A percentile compares a stretch with the other conserved stretches of the same genome.
phyloP scores from a whole-genome alignment of 306 rosid species.

The Geum urbanum region DNA sequence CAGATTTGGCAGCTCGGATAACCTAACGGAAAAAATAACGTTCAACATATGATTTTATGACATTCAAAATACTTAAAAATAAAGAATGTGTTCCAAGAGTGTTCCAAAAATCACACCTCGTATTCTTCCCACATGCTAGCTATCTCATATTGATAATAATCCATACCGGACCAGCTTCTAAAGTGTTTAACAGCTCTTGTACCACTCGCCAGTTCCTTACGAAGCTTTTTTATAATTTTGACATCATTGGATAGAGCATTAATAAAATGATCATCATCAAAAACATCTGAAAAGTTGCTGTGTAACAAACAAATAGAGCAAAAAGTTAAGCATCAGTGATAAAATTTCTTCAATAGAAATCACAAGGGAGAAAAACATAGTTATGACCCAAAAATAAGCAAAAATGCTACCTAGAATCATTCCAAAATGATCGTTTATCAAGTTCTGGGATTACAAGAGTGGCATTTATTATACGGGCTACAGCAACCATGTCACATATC shows the following conservation, averaged over 20 bases:
- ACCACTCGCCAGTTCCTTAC: conserved; percentile 42
- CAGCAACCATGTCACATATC: conserved; percentile 99
- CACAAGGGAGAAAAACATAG: not conserved
- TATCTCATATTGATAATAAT: conserved; percentile 79
- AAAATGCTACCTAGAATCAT: conserved; percentile 63
- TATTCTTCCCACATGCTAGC: conserved; percentile 62
- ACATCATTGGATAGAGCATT: conserved; percentile 72
- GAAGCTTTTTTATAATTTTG: conserved; percentile 67
- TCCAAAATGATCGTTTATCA: conserved; percentile 87
- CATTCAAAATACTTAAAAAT: conserved; percentile 7
- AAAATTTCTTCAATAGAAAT: not conserved
- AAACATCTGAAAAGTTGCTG: conserved; percentile 87
- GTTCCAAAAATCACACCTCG: conserved; percentile 44
- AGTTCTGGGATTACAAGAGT: conserved; percentile 95
- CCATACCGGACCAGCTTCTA: conserved; percentile 90
- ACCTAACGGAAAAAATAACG: conserved; percentile 36
- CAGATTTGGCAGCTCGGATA: conserved; percentile 86
- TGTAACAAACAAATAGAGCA: conserved; percentile 23
- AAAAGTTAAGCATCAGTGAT: conserved; percentile 22
- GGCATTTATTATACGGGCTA: conserved; percentile 85
- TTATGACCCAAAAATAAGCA: not conserved
- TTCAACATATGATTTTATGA: conserved; percentile 17
- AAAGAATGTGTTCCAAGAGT: conserved; percentile 14
- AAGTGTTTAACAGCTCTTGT: conserved; percentile 58
- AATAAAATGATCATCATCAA: conserved; percentile 76